A percentile compares a stretch with the other conserved stretches of the same genome.
Evolutionary conservation across 495 filamentous ascomycete species (phyloP).

Genomic region (Talaromyces adpressus): DNA sequence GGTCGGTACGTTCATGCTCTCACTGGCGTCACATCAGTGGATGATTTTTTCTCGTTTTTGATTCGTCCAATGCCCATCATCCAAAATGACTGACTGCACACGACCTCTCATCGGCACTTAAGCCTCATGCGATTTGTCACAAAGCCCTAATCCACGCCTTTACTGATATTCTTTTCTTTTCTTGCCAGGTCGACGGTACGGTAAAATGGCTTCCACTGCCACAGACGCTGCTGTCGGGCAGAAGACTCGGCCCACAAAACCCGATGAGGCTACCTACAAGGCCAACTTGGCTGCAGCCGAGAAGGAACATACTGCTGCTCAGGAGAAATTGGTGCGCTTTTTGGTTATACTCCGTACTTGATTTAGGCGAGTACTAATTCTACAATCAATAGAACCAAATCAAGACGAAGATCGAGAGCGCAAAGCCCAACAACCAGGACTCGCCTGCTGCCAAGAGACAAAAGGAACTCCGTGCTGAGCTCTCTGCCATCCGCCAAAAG

Average conservation of each 20-base stretch:
- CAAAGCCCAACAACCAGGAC: slow-evolving; percentile 67
- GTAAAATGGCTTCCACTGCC: slow-evolving; percentile 8
- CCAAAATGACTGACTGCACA: neutral
- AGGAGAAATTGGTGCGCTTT: slow-evolving; percentile 62
- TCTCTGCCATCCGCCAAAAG: slow-evolving; percentile 64
- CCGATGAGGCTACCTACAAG: slow-evolving; percentile 49
- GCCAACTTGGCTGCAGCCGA: slow-evolving; percentile 66
- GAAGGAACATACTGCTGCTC: slow-evolving; percentile 68
- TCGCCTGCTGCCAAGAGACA: slow-evolving; percentile 68
- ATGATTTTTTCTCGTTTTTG: neutral
- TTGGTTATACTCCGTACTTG: neutral
- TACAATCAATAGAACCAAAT: slow-evolving; percentile 57
- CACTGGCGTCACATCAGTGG: neutral
- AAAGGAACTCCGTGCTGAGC: slow-evolving; percentile 70
- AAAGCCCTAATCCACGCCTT: neutral
- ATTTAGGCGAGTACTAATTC: neutral
- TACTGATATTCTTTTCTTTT: neutral
- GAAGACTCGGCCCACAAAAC: slow-evolving; percentile 47
- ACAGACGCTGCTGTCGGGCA: slow-evolving; percentile 25
- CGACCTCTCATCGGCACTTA: neutral
- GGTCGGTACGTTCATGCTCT: neutral
- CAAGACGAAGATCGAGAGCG: slow-evolving; percentile 76
- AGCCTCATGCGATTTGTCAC: neutral
- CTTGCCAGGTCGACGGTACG: neutral
- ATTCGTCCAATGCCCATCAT: neutral